A percentile compares a stretch with the other conserved stretches of the same genome.
These are phyloP conservation scores for Fusarium incarnatum DNA, from an alignment of 2,329 filamentous ascomycete genomes.

Conservation along the genomic window DNA sequence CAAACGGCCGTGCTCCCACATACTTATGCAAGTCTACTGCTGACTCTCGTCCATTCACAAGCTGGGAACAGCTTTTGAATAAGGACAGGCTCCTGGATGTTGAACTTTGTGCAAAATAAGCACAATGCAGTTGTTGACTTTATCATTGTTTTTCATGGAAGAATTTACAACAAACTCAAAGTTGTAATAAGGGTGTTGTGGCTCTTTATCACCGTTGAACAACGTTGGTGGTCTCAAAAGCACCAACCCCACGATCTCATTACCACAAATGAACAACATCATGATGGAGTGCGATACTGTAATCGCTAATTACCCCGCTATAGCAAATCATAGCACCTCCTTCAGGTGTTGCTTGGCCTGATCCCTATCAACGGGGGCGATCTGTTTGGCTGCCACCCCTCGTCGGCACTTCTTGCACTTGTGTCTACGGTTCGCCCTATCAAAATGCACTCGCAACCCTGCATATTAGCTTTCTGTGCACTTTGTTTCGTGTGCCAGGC, in stretches of 20 bases:
- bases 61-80: background rate
- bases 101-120: background rate
- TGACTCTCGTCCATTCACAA: slow-evolving; percentile 24
- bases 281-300: slow-evolving; percentile 9
- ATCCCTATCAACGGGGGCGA: slow-evolving; percentile 29
- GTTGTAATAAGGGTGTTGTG: background rate
- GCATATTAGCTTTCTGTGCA: slow-evolving; percentile 35
- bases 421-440: slow-evolving; percentile 31
- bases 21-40: slow-evolving; percentile 31
- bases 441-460: slow-evolving; percentile 30
- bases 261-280: slow-evolving; percentile 2
- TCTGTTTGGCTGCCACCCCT: slow-evolving; percentile 37
- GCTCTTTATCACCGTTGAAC: background rate
- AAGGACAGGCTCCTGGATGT: background rate
- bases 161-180: background rate
- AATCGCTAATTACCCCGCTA: slow-evolving; percentile 27
- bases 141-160: background rate
- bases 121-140: background rate
- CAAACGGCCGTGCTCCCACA: slow-evolving; percentile 34
- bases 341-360: slow-evolving; percentile 38
- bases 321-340: slow-evolving; percentile 30
- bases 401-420: slow-evolving; percentile 42
- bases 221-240: background rate
- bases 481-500: slow-evolving; percentile 25
- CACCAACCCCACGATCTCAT: slow-evolving; percentile 1